Conservation (phyloP, 129 eudicot species). For the Flaveria bidentis region DNA sequence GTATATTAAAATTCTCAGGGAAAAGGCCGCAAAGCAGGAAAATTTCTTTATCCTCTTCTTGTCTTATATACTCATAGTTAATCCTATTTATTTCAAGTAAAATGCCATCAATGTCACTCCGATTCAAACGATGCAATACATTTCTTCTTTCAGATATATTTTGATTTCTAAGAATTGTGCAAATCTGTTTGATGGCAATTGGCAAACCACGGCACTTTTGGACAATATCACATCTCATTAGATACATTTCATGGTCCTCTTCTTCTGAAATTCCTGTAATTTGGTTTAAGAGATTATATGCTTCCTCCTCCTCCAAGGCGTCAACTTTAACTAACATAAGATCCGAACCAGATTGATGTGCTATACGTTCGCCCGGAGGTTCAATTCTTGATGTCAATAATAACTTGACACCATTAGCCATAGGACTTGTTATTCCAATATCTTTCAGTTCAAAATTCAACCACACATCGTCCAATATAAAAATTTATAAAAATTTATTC, state of each 20-base stretch:
- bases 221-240: neutral
- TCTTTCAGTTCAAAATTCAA: neutral
- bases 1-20: neutral
- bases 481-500: too few relatives aligned
- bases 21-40: conserved; percentile 7
- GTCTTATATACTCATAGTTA: neutral
- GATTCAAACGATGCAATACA: too few relatives aligned
- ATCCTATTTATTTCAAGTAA: conserved; percentile 10
- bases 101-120: too few relatives aligned
- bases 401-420: neutral
- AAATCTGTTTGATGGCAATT: conserved; percentile 21
- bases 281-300: neutral
- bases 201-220: conserved; percentile 24
- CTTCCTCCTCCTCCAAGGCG: conserved; percentile 6
- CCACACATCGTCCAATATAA: conserved; percentile 27
- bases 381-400: conserved; percentile 8
- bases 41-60: neutral
- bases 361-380: neutral
- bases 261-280: neutral
- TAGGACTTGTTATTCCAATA: conserved; percentile 3
- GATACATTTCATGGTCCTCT: neutral
- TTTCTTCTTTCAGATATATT: neutral
- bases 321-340: neutral
- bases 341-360: neutral
- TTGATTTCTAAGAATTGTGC: neutral